Evolutionary conservation across 2,329 filamentous ascomycete species (phyloP), one percentile per base, ranked within the genome.

Genomic region (Colletotrichum neosansevieriae): DNA sequence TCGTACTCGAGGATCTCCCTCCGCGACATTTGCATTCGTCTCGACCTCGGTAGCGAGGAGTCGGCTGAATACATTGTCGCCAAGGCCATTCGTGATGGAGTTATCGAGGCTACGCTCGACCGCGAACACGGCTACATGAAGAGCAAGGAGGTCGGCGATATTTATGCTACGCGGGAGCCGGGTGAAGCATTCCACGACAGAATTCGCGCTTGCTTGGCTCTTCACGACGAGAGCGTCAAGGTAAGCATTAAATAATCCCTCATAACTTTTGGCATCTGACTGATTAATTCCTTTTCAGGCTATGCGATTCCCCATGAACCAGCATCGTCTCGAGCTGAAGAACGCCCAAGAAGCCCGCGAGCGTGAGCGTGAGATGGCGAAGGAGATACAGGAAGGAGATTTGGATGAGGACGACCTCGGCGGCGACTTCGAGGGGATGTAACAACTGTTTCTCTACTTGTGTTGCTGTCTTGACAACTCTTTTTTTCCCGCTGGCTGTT

Each of bases 301-400:
- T 29, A 99, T 99, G 96, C 90, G 96, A 63, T 99, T 98, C 82
- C 96, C 96, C 2, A 98, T 98, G 95, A 98, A 99, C 84, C 96
- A 98, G 81, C 96, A 99, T 82, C 90, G 96, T 17, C 86, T 98
- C 63, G 96, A 99, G 82, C 87, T 99, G 63, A 98, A 98, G 88
- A 98, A 97, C 75, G 96, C 96, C 0, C 95, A 98, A 80, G 97
- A 99, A 82, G 96, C 96, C n/a, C 89, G 96, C 58, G 96, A 99
- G 80, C 88, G 96, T 19, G 96, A 99, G 85, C 89, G 96, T 17
- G 96, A 99, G 82, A 89, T 99, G 86, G 96, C 94, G 71, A 98
- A 98, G 86, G 96, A 99, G 85, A 98, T 99, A 77, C 94, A 97
- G 81, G 96, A 98, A 73, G 96, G 95, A 19, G 96, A 99, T 77